Conservation (phyloP, 2,329 filamentous ascomycete genomes). For the Geosmithia morbida region DNA sequence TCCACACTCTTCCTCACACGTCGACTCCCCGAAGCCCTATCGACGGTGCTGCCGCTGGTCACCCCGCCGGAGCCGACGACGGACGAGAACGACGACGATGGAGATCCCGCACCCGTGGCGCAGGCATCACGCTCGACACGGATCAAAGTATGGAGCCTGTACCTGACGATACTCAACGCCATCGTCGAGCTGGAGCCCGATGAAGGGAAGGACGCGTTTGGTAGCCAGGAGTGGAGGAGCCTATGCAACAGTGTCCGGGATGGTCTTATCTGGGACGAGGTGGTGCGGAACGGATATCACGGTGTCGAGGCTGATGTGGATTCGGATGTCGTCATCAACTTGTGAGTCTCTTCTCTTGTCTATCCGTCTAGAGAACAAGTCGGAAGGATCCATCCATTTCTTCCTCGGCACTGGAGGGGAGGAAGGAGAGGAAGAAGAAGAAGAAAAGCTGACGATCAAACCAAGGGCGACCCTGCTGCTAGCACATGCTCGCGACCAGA, state of each 20-base stretch:
- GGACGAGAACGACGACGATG: constrained; percentile 19
- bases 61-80: constrained; percentile 44
- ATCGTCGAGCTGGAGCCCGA: constrained; percentile 79
- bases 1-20: constrained; percentile 91
- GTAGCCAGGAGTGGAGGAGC: constrained; percentile 68
- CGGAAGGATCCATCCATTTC: too few species aligned
- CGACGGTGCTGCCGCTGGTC: constrained; percentile 73
- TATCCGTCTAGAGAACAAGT: too few species aligned
- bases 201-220: constrained; percentile 81
- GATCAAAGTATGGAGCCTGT: constrained; percentile 95
- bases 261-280: constrained; percentile 88
- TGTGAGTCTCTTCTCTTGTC: constrained; percentile 35
- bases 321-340: constrained; percentile 80
- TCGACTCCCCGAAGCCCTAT: constrained; percentile 77
- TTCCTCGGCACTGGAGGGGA: too few species aligned
- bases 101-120: constrained; percentile 57
- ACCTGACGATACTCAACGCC: constrained; percentile 83
- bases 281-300: constrained; percentile 75
- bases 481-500: constrained; percentile 76
- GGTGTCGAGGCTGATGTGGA: constrained; percentile 84
- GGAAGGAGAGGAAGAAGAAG: too few species aligned
- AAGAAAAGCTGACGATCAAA: not conserved
- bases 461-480: constrained; percentile 73
- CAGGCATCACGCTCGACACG: constrained; percentile 67
- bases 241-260: constrained; percentile 76